Conservation (phyloP, 2,329 filamentous ascomycete genomes). For the Camillea tinctor region DNA sequence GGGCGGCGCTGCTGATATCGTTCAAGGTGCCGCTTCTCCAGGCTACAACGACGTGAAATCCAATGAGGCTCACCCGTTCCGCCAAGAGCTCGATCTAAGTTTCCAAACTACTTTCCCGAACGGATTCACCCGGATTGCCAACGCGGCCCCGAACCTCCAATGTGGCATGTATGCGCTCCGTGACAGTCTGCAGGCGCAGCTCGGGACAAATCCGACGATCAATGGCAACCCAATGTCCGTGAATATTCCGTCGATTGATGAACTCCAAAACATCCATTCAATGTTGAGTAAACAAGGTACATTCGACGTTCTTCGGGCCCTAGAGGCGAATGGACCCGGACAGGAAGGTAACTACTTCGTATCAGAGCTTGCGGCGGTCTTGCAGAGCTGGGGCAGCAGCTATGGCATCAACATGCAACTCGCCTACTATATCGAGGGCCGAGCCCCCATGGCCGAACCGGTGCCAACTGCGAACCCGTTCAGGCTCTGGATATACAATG, state of each 20-base stretch:
- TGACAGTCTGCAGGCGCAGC: conserved; percentile 14
- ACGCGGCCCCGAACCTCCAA: background rate
- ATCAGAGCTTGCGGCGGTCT: background rate
- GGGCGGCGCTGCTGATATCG: no score
- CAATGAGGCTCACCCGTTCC: background rate
- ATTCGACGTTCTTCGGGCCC: background rate
- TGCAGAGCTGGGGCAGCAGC: background rate
- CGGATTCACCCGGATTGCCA: conserved; percentile 6
- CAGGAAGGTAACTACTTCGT: background rate
- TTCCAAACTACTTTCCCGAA: conserved; percentile 6
- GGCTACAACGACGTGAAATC: background rate
- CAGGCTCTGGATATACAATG: background rate
- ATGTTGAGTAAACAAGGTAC: background rate
- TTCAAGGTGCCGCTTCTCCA: background rate
- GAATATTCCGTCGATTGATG: background rate
- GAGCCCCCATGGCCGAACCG: background rate
- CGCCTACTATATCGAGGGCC: background rate
- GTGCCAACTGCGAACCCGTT: background rate
- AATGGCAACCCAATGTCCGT: conserved; percentile 4
- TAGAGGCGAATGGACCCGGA: background rate
- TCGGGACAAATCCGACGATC: conserved; percentile 3
- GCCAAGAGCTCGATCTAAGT: background rate
- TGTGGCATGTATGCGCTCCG: conserved; percentile 17
- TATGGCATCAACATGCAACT: background rate
- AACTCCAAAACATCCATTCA: conserved; percentile 1